Conservation (phyloP, 176 grass and related monocot genomes). For the Triticum aestivum region DNA sequence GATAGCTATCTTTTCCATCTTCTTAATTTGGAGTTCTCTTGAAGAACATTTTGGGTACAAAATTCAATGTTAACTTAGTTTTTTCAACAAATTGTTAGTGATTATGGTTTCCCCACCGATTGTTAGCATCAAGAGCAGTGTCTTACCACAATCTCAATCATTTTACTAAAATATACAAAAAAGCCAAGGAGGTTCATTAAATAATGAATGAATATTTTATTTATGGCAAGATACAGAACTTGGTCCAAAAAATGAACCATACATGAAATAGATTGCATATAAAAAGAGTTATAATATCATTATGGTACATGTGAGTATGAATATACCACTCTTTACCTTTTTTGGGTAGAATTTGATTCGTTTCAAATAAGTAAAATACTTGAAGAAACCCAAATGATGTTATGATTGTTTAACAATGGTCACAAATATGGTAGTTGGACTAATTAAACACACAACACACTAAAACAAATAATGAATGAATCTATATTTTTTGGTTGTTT, state of each 20-base stretch:
- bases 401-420: background rate
- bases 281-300: background rate
- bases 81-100: background rate
- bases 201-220: background rate
- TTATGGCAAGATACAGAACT: background rate
- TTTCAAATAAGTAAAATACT: background rate
- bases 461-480: background rate
- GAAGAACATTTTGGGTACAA: background rate
- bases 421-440: background rate
- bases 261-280: background rate
- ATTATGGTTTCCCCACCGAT: background rate
- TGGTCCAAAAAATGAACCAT: no score
- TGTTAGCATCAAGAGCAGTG: background rate
- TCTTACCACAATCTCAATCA: background rate
- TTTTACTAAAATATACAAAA: background rate
- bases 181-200: background rate
- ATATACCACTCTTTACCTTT: background rate
- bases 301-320: background rate
- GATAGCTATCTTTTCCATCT: background rate
- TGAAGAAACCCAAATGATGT: background rate
- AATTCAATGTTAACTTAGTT: background rate
- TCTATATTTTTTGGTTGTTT: background rate
- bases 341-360: background rate
- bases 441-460: background rate
- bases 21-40: background rate